Evolutionary conservation across 495 filamentous ascomycete species (phyloP).

Genomic region (Hypoxylon fragiforme): DNA sequence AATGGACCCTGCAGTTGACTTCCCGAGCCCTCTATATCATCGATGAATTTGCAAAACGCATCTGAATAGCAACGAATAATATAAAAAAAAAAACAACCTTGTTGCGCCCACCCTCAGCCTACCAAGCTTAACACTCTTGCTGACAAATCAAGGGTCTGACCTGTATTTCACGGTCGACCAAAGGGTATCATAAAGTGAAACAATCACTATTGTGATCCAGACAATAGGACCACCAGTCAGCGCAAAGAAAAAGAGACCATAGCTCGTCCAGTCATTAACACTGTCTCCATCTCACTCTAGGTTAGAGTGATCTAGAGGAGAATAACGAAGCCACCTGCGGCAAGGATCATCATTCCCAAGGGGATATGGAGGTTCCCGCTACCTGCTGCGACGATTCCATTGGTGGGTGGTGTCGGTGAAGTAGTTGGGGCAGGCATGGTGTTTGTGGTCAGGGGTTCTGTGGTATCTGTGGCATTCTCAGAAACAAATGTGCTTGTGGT

Average conservation of each 20-base stretch:
- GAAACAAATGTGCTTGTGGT: too few species aligned
- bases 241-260: conserved; percentile 9
- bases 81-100: too few species aligned
- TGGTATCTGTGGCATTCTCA: too few species aligned
- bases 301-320: too few species aligned
- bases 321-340: conserved; percentile 22
- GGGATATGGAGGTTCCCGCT: conserved; percentile 12
- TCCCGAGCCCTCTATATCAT: conserved; percentile 10
- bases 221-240: conserved; percentile 2
- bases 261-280: conserved; percentile 21
- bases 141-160: conserved; percentile 4
- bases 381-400: conserved; percentile 16
- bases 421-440: conserved; percentile 14
- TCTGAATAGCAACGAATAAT: conserved; percentile 12
- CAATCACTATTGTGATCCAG: conserved; percentile 3
- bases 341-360: conserved; percentile 8
- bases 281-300: too few species aligned
- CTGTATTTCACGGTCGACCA: conserved; percentile 6
- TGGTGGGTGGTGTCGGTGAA: conserved; percentile 20
- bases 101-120: too few species aligned
- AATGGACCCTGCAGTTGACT: conserved; percentile 1
- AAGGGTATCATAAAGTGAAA: conserved; percentile 30
- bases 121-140: conserved; percentile 10
- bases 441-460: conserved; percentile 1
- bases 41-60: neutral